These are phyloP conservation scores for Phytophthora ramorum DNA, from an alignment of 352 stramenopile genomes.

Conservation along the genomic window DNA sequence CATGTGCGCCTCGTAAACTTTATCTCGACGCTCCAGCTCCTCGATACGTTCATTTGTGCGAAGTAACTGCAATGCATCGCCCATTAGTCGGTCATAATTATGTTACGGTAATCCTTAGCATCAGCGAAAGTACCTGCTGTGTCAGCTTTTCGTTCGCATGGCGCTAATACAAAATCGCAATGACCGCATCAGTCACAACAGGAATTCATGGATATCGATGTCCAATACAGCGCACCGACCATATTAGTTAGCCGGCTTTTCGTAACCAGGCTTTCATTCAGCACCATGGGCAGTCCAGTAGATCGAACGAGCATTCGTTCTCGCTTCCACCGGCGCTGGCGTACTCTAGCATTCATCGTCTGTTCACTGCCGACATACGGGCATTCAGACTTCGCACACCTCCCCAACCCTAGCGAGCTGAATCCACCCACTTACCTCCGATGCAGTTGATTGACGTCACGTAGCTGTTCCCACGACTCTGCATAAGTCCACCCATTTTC, in stretches of 20 bases:
- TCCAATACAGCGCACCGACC: conserved; percentile 28
- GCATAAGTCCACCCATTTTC: conserved; percentile 66
- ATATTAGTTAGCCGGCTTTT: conserved; percentile 44
- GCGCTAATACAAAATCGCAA: conserved; percentile 43
- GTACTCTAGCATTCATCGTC: conserved; percentile 42
- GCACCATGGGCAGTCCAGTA: conserved; percentile 32
- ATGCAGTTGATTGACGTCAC: conserved; percentile 31
- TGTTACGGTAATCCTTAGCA: not conserved
- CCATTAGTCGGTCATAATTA: not conserved
- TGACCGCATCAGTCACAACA: conserved; percentile 3
- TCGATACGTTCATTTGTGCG: conserved; percentile 53
- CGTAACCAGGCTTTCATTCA: conserved; percentile 39
- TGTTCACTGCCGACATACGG: conserved; percentile 38
- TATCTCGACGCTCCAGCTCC: conserved; percentile 53
- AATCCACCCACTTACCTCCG: conserved; percentile 15
- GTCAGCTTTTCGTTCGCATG: conserved; percentile 66
- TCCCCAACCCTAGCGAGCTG: not conserved
- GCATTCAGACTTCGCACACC: not conserved
- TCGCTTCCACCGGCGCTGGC: conserved; percentile 63
- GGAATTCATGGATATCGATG: not conserved
- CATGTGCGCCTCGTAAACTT: conserved; percentile 59
- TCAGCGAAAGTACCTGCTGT: conserved; percentile 48
- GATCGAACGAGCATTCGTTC: conserved; percentile 58
- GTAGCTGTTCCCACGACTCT: conserved; percentile 39
- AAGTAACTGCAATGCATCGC: conserved; percentile 36